Base-by-base conservation (phyloP, 352 stramenopile genomes). In the Globisporangium cederbergense region DNA sequence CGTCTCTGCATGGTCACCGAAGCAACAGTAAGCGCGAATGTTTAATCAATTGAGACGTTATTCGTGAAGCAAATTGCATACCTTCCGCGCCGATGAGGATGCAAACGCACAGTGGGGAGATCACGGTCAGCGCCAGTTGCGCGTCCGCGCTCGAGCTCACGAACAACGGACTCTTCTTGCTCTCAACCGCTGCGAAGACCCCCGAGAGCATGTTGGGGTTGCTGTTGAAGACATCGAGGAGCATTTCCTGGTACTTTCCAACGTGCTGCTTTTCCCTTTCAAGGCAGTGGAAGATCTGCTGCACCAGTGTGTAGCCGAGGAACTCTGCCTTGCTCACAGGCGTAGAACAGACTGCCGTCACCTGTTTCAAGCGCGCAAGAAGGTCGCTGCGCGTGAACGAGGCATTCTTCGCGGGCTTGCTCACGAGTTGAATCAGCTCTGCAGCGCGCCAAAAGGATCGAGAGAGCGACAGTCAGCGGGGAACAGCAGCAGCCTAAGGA, bases 241-340 rank as follows among this genome's bases (percentile, higher is more conserved):
- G 57, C 50, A 58, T 40, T 30, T 67, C 36, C 18, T 52, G 62
- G 30, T n/a, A 46, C 16, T 60, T 22, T 4, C 36, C 32, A 13
- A 51, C 53, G 28, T 18, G 58, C 25, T 42, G 42, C 6, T 66
- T 62, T n/a, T 30, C 60, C 43, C 45, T 10, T 25, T 64, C 69
- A 22, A 68, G 63, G 20, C 60, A 51, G 1, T 62, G 18, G 32
- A 79, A 55, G 42, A 76, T 70, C n/a, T 69, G 59, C 32, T 76
- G 49, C 0, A 83, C 42, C 10, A 91, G 54, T 40, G 65, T 61
- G 36, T 78, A 79, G 22, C 78, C 79, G 2, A 91, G 64, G 45
- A 72, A 79, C 59, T 79, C 70, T 5, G 75, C 78, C 68, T 91
- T 91, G 63, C 63, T 72, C 6, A 50, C 54, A 22, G 82, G 78